Evolutionary conservation across 2,329 filamentous ascomycete genomes (phyloP), one percentile per base, ranked within the genome.

Genomic region (Ascochyta pisi): DNA sequence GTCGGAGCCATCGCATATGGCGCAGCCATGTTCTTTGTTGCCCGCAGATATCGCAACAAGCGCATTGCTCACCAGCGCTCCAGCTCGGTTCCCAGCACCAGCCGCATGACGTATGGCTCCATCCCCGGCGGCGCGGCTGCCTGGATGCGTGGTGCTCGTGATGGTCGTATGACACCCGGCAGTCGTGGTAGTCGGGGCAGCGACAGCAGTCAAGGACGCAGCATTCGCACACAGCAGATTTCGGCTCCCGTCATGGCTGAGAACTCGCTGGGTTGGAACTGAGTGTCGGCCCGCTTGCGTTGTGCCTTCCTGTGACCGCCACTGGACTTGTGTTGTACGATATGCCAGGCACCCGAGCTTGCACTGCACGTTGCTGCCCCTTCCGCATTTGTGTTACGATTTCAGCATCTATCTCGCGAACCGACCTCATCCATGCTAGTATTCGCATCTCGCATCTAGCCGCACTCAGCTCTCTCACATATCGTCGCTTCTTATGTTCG

Each of bases 201-300:
- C 53, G 70, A 66, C 59, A 93, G 90, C 73, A 89, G 89, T 63
- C 84, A 86, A 57, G 84, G 82, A 63, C 83, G 83, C 45, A 88
- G 83, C 63, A 82, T 85, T 51, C 80, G 88, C 60, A 88, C 87
- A 50, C 84, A 87, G 69, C 85, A 89, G 77, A 96, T 97, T 74
- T 96, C 91, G 59, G 91, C 91, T 31, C 93, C 93, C 3, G 90
- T 96, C 61, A 93, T 93, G 76, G 89, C 92, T 3, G 92, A 96
- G 81, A 97, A 97, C 83, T 96, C 92, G 47, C 85, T 97, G 64
- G 93, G 93, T 69, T 97, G 93, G 93, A 96, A 96, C 81, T 97
- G 83, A 86, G 48, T 35, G 31, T 27, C 38, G 33, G 34, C 3
- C 22, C 23, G 40, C 29, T 23, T 10, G 29, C 46, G 16, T 24